phyloP scores from a whole-genome alignment of 805 yeast genomes.

The Priceomyces melissophilus region DNA sequence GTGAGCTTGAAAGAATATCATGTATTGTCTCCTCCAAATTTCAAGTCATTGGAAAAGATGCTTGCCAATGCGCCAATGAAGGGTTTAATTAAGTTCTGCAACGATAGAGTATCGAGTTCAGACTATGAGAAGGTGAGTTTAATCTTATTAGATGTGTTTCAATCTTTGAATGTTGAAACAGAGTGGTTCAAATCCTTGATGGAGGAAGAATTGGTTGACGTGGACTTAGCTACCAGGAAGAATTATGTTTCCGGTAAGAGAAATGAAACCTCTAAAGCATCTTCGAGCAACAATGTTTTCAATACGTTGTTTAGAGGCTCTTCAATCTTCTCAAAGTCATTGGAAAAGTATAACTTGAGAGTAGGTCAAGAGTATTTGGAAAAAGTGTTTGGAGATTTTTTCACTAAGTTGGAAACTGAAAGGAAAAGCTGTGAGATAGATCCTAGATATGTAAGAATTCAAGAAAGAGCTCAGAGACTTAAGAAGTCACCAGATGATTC shows the following conservation, averaged over 20 bases:
- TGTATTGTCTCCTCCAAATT: conserved; percentile 58
- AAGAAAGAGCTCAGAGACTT: conserved; percentile 24
- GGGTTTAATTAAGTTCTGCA: conserved; percentile 49
- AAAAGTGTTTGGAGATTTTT: conserved; percentile 66
- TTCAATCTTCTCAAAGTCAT: conserved; percentile 73
- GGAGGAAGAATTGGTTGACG: conserved; percentile 57
- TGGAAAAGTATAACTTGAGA: conserved; percentile 73
- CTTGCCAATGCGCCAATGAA: conserved; percentile 50
- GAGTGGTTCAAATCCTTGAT: conserved; percentile 72
- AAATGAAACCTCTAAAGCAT: conserved; percentile 5
- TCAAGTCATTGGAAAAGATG: conserved; percentile 60
- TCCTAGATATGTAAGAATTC: conserved; percentile 53
- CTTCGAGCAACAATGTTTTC: conserved; percentile 31
- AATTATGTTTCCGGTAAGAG: conserved; percentile 34
- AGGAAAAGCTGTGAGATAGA: conserved; percentile 74
- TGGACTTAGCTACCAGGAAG: conserved; percentile 44
- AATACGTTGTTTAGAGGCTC: conserved; percentile 70
- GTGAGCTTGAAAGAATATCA: conserved; percentile 50
- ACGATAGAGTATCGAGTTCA: conserved; percentile 31
- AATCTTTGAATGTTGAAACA: conserved; percentile 62
- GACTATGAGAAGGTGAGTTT: conserved; percentile 54
- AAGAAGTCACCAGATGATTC: conserved; percentile 21
- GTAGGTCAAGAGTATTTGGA: conserved; percentile 79
- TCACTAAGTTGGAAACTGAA: conserved; percentile 49
- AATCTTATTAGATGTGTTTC: conserved; percentile 70